phyloP scores from a whole-genome alignment of 768 basidiomycete genomes.

The Cyclocybe aegerita region DNA sequence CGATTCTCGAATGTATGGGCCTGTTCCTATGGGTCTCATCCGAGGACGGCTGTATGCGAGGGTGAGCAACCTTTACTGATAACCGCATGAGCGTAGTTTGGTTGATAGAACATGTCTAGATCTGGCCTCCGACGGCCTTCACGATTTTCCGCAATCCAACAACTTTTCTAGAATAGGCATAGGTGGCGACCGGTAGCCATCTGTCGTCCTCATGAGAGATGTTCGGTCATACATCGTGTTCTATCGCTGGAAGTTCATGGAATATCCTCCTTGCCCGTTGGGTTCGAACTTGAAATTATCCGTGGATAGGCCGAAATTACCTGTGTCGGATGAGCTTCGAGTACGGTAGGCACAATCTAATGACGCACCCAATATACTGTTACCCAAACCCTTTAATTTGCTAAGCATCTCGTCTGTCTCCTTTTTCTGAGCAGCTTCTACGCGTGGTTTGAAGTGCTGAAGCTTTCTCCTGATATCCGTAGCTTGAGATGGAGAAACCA shows the following conservation, averaged over 20 bases:
- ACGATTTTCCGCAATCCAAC: conserved; percentile 43
- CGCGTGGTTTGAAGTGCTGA: conserved; percentile 57
- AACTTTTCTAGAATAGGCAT: conserved; percentile 32
- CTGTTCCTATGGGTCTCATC: conserved; percentile 81
- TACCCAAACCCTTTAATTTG: conserved; percentile 91
- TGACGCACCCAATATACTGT: conserved; percentile 76
- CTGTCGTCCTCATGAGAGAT: background rate
- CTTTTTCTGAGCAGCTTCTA: conserved; percentile 75
- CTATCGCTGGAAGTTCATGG: conserved; percentile 78
- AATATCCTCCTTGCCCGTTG: conserved; percentile 94
- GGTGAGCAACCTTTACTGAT: conserved; percentile 38
- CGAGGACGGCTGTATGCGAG: conserved; percentile 63
- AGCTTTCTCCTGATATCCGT: conserved; percentile 50
- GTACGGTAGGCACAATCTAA: background rate
- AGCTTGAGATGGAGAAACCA: conserved; percentile 52
- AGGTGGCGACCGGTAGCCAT: background rate
- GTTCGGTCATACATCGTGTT: background rate
- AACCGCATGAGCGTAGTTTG: background rate
- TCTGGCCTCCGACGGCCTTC: conserved; percentile 40
- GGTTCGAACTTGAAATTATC: conserved; percentile 97
- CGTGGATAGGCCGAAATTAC: conserved; percentile 91
- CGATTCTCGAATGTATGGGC: conserved; percentile 93
- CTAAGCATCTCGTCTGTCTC: conserved; percentile 91
- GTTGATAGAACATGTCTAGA: conserved; percentile 22
- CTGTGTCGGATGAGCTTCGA: conserved; percentile 33